These are phyloP conservation scores for Sechiopsis laciniata DNA, from an alignment of 306 rosid species.

Conservation along the genomic window DNA sequence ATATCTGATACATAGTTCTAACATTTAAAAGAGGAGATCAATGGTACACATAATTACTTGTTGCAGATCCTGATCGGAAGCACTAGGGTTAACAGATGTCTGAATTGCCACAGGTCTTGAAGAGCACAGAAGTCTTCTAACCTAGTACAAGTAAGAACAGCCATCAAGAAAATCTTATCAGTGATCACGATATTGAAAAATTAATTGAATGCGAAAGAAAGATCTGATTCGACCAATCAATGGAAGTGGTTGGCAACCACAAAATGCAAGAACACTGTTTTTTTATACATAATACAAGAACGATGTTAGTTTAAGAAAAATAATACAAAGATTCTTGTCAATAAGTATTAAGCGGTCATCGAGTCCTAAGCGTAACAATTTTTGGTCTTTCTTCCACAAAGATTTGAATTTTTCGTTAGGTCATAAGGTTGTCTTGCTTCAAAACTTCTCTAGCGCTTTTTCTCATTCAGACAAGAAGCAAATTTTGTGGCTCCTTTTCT, in stretches of 20 bases:
- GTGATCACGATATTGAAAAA: background rate
- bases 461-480: background rate
- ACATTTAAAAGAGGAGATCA: conserved; percentile 7
- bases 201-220: background rate
- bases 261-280: conserved; percentile 8
- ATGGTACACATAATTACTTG: conserved; percentile 50
- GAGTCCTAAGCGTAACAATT: background rate
- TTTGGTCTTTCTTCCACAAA: background rate
- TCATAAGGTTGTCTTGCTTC: background rate
- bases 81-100: conserved; percentile 80
- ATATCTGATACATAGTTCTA: background rate
- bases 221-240: background rate
- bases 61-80: conserved; percentile 92
- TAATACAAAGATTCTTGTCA: background rate
- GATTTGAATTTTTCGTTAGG: background rate
- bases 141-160: conserved; percentile 44
- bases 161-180: conserved; percentile 18
- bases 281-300: conserved; percentile 1
- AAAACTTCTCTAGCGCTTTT: background rate
- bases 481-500: background rate
- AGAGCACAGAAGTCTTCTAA: conserved; percentile 87
- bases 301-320: background rate
- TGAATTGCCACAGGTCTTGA: conserved; percentile 95
- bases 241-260: background rate
- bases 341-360: background rate